Evolutionary conservation across 352 stramenopile species (phyloP), one percentile per base, ranked within the genome.

Genomic region (Pythium monospermum): DNA sequence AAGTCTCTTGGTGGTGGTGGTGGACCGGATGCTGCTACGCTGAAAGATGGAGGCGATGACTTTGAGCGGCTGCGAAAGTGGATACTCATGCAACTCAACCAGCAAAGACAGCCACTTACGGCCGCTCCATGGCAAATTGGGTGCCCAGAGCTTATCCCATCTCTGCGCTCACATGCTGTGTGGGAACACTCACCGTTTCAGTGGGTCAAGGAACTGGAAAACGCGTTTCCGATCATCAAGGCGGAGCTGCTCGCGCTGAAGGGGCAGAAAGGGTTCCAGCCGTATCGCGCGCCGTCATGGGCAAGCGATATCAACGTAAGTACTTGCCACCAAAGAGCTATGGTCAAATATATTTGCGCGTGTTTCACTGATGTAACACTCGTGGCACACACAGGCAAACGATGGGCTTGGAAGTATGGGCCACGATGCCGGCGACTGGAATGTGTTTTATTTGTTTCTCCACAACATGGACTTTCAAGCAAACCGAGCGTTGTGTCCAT

Each of bases 371-470:
- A 53, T 13, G 28, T 28, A n/a, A n/a, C n/a, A n/a, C n/a, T n/a
- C n/a, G n/a, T n/a, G n/a, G n/a, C n/a, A n/a, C n/a, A n/a, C n/a
- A 13, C 51, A 91, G 76, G 62, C 74, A 6, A 64, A 68, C 15
- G 82, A 95, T 44, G 83, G 83, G 42, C 49, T 92, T 21, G 85
- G 85, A 0, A 91, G 66, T 57, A 56, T 84, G 8, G 82, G 76
- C 2, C 83, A 95, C 47, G 69, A 95, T 40, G 75, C 71, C 0
- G 86, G 86, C 10, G 75, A 94, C 52, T 95, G 85, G 85, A 88
- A 94, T 41, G 83, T 96, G 13, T 91, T 90, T 43, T 96, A 96
- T 41, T 51, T 95, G 21, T 91, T 76, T 52, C 68, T 95, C 3
- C 83, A 96, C 64, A 92, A 93, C 53, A 66, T 95, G 11, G 73